These are phyloP conservation scores for Talaromyces proteolyticus DNA, from an alignment of 495 filamentous ascomycete species.

Conservation along the genomic window DNA sequence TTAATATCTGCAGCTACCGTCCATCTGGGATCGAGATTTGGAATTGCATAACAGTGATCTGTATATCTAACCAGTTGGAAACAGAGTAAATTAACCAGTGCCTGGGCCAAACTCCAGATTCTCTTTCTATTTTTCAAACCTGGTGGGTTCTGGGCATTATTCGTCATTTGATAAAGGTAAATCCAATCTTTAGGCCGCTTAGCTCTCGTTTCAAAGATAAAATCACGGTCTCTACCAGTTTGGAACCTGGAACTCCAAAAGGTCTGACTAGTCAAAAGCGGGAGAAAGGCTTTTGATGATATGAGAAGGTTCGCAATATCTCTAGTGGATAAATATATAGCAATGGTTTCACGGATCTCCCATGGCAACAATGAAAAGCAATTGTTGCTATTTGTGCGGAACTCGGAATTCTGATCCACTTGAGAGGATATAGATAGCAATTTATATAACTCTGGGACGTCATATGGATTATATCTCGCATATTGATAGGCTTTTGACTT, in stretches of 20 bases:
- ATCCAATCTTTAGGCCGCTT: background rate
- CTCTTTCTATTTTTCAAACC: background rate
- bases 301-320: background rate
- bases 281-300: background rate
- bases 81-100: background rate
- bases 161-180: background rate
- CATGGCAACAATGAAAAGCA: background rate
- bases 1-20: background rate
- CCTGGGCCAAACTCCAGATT: background rate
- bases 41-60: background rate
- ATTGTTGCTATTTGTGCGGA: background rate
- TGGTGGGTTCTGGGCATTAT: background rate
- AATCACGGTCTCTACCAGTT: background rate
- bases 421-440: background rate
- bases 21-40: background rate
- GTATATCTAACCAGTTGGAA: background rate
- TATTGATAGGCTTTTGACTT: background rate
- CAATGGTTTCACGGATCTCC: background rate
- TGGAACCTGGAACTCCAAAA: background rate
- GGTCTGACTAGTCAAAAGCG: background rate
- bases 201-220: background rate
- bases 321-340: background rate
- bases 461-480: background rate
- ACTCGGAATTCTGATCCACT: background rate
- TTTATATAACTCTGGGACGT: background rate